Evolutionary conservation across 1,139 yeast species (phyloP).

Genomic region (Protomyces lactucae-debilis): DNA sequence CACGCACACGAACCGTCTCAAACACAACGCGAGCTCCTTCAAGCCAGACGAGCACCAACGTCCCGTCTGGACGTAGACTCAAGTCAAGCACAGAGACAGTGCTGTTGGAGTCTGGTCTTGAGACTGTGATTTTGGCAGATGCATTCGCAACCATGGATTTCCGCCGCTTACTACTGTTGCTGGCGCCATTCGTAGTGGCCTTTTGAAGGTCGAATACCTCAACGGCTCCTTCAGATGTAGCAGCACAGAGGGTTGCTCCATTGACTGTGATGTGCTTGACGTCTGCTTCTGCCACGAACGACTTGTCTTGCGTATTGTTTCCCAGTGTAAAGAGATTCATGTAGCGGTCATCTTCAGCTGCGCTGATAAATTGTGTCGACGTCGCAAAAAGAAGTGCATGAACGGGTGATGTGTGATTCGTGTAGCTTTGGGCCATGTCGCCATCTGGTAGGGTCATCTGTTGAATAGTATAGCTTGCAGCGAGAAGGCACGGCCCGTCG

Average conservation of each 20-base stretch:
- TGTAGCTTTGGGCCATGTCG: slow-evolving; percentile 47
- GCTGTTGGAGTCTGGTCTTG: slow-evolving; percentile 47
- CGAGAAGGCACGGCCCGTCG: slow-evolving; percentile 45
- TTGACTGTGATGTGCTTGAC: slow-evolving; percentile 47
- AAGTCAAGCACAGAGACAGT: slow-evolving; percentile 45
- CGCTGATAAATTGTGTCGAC: slow-evolving; percentile 48
- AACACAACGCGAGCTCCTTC: slow-evolving; percentile 50
- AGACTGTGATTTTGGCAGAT: slow-evolving; percentile 44
- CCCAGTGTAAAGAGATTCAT: slow-evolving; percentile 58
- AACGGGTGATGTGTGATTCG: slow-evolving; percentile 70
- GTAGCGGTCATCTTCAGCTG: slow-evolving; percentile 74
- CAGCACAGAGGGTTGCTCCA: slow-evolving; percentile 49
- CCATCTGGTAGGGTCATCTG: slow-evolving; percentile 41
- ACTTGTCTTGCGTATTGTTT: slow-evolving; percentile 42
- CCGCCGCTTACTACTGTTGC: slow-evolving; percentile 16
- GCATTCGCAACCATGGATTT: slow-evolving; percentile 46
- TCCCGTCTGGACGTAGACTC: slow-evolving; percentile 44
- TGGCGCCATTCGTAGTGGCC: slow-evolving; percentile 4
- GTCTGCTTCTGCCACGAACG: slow-evolving; percentile 64
- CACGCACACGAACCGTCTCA: slow-evolving; percentile 55
- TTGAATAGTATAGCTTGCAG: slow-evolving; percentile 37
- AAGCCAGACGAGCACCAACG: slow-evolving; percentile 58
- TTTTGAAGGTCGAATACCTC: slow-evolving; percentile 63
- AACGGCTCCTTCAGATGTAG: slow-evolving; percentile 60
- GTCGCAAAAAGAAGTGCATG: slow-evolving; percentile 42